Base-by-base conservation (phyloP, 2,329 filamentous ascomycete species). In the Penicillium hordei region DNA sequence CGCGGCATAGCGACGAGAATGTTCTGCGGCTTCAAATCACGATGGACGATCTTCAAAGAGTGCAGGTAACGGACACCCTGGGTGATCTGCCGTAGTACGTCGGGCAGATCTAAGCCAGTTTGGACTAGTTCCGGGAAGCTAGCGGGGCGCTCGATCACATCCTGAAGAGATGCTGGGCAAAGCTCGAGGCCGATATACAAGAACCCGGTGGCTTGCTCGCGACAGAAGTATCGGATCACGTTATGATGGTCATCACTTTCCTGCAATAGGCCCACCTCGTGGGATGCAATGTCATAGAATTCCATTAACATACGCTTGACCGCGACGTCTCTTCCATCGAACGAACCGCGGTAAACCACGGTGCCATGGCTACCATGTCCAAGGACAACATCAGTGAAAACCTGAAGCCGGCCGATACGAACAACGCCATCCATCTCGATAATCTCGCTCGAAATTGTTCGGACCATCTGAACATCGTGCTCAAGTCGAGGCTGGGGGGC, bases 251-350 rank as follows among this genome's bases (percentile, higher is more conserved):
- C 90, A 66, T 99, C 94, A 69, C 93, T 97, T 73, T 97, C 92
- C 59, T 95, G 85, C 12, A 99, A 78, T 52, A 97, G 81, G 59
- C 89, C 89, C 1, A 96, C 96, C 76, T 99, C 94, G 68, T 96
- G 92, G 12, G 91, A 92, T 0, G 94, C 94, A 65, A 99, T 90
- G 63, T 96, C 93, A 72, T 93, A 97, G 68, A 97, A 97, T 65
- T 96, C 91, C 34, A 93, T 91, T 60, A 97, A 81, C 91, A 99
- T 96, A 34, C 94, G 87, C 80, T 99, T 99, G 48, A 99, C 91
- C 1, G 94, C 94, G 27, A 99, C 93, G 44, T 93, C 89, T 50
- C 93, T 88, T 25, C 92, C 92, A 72, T 96, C 94, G 72, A 96
- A 97, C 53, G 88, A 90, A n/a, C 94, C 94, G 48, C 91, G 89